These are phyloP conservation scores for Solanum dulcamara DNA, from an alignment of 257 asterid species.

Conservation along the genomic window DNA sequence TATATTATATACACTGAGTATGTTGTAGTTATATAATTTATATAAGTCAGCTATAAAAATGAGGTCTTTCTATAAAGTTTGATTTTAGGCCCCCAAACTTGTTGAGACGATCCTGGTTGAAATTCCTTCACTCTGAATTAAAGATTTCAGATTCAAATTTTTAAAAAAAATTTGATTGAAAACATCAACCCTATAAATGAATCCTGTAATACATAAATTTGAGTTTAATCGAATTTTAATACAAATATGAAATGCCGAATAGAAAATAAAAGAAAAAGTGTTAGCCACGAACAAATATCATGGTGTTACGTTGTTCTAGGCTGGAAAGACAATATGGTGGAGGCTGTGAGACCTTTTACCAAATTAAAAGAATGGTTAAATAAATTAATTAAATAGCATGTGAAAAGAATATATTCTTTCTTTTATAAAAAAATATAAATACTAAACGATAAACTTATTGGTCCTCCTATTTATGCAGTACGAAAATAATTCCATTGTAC, in stretches of 20 bases:
- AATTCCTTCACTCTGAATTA: too few species aligned
- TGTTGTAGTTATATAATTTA: too few species aligned
- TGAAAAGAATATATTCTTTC: neutral
- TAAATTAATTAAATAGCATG: neutral
- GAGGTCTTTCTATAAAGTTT: too few species aligned
- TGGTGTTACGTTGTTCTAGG: neutral
- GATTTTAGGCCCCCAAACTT: too few species aligned
- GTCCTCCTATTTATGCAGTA: neutral
- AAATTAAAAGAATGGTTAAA: neutral
- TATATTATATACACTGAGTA: too few species aligned
- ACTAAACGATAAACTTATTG: neutral
- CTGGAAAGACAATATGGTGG: neutral
- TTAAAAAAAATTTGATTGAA: too few species aligned
- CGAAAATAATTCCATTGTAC: neutral
- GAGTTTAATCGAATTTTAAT: neutral
- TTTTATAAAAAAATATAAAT: neutral
- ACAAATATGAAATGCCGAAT: neutral
- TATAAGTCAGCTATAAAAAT: too few species aligned
- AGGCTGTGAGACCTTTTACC: neutral
- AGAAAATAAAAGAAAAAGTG: neutral
- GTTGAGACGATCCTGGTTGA: too few species aligned
- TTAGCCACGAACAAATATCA: neutral
- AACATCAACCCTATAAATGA: too few species aligned
- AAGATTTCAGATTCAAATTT: too few species aligned
- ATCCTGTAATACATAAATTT: neutral